Conservation (phyloP, 169 alveolate species). For the Plasmodium knowlesi region DNA sequence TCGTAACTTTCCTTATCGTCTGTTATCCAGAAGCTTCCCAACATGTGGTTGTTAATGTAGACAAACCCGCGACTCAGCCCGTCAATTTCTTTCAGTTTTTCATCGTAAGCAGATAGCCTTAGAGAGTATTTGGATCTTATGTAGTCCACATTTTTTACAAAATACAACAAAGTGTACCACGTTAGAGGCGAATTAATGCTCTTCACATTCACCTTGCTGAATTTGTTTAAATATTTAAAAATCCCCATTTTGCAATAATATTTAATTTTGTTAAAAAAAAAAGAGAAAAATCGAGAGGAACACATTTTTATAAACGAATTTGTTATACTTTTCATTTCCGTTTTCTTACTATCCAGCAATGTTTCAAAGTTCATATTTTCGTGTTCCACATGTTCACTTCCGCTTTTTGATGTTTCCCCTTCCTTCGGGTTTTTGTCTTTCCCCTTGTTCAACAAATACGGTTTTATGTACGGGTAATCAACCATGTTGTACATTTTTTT, state of each 20-base stretch:
- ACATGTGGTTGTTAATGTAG: conserved; percentile 66
- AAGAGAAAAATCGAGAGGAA: conserved; percentile 35
- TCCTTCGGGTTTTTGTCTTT: not conserved
- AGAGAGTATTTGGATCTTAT: conserved; percentile 64
- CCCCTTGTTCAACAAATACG: not conserved
- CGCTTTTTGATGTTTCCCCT: not conserved
- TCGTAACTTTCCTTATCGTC: conserved; percentile 70
- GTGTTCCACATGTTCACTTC: not conserved
- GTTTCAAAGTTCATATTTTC: not conserved
- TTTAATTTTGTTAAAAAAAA: conserved; percentile 66
- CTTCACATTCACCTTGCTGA: conserved; percentile 46
- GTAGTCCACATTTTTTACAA: conserved; percentile 52
- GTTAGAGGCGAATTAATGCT: conserved; percentile 37
- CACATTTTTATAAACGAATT: conserved; percentile 62
- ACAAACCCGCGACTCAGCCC: conserved; percentile 72
- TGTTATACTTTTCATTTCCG: conserved; percentile 53
- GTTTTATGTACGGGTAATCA: conserved; percentile 10
- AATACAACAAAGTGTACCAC: conserved; percentile 68
- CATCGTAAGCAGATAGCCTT: conserved; percentile 39
- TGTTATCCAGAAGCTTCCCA: conserved; percentile 74
- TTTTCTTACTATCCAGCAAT: conserved; percentile 1
- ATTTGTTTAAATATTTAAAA: conserved; percentile 54
- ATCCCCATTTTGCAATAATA: conserved; percentile 73
- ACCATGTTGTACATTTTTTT: conserved; percentile 59
- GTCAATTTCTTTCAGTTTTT: conserved; percentile 12